These are phyloP conservation scores for Spongiforma sp. DNA, from an alignment of 1,284 basidiomycete genomes.

Conservation along the genomic window DNA sequence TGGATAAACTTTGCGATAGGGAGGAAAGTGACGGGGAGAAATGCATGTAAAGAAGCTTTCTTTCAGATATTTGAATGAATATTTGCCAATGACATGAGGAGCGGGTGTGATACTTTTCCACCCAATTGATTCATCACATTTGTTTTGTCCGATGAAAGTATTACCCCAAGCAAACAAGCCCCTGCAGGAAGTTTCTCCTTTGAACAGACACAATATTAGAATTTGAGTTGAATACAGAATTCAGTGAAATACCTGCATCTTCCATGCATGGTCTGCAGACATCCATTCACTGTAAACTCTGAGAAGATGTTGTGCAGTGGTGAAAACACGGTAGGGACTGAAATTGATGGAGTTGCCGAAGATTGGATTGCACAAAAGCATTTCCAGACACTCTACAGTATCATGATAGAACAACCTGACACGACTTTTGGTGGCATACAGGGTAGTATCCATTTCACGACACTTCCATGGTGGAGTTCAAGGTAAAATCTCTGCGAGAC, in stretches of 20 bases:
- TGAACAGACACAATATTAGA: not conserved
- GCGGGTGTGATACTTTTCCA: slow-evolving; percentile 35
- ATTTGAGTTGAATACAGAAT: not conserved
- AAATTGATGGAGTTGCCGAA: not conserved
- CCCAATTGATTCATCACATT: slow-evolving; percentile 39
- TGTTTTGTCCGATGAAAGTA: slow-evolving; percentile 40
- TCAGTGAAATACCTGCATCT: slow-evolving; percentile 8
- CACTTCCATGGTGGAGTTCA: not conserved
- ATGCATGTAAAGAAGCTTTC: slow-evolving; percentile 35
- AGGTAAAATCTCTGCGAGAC: not conserved
- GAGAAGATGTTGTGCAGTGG: not conserved
- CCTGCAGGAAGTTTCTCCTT: not conserved
- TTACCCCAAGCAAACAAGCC: slow-evolving; percentile 15
- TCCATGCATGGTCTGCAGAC: slow-evolving; percentile 1
- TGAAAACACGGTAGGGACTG: not conserved
- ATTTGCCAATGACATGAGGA: slow-evolving; percentile 40
- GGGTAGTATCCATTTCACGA: not conserved
- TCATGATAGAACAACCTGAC: slow-evolving; percentile 1
- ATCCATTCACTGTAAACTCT: not conserved
- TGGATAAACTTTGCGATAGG: slow-evolving; percentile 36
- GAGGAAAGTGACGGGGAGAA: slow-evolving; percentile 34
- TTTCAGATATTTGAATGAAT: slow-evolving; percentile 32
- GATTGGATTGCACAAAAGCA: not conserved
- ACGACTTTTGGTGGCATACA: not conserved
- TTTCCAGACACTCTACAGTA: not conserved